Conservation (phyloP, 768 basidiomycete species). For the Leccinum aurantiacum region DNA sequence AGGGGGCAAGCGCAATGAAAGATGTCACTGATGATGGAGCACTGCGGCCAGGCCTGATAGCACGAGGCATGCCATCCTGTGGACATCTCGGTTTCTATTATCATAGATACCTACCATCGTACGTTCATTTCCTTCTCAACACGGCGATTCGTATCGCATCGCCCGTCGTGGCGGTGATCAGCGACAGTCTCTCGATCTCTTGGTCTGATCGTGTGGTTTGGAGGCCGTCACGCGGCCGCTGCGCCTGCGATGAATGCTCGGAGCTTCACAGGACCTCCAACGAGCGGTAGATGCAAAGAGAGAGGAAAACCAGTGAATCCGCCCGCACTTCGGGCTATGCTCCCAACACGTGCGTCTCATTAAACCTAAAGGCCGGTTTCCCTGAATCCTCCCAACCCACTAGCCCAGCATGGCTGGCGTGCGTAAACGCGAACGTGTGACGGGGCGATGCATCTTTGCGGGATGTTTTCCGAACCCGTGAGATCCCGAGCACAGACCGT, state of each 20-base stretch:
- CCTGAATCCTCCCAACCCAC: not conserved
- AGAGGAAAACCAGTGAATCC: not conserved
- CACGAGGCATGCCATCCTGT: slow-evolving; percentile 6
- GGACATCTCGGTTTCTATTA: not conserved
- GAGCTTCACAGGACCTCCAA: not conserved
- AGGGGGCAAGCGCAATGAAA: not conserved
- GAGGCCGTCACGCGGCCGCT: not conserved
- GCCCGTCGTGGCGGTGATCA: not conserved
- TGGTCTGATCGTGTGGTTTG: not conserved
- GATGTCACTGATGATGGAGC: not conserved
- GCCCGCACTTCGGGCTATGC: not conserved
- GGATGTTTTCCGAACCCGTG: not conserved
- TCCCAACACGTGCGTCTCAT: slow-evolving; percentile 5
- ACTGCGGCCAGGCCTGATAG: not conserved
- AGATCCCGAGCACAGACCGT: not conserved
- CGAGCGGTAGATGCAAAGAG: not conserved
- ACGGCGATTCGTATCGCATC: slow-evolving; percentile 9
- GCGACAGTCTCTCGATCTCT: not conserved
- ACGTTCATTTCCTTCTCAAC: not conserved
- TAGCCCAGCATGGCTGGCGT: not conserved
- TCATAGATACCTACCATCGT: not conserved
- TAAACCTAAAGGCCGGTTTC: slow-evolving; percentile 11
- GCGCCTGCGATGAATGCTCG: not conserved
- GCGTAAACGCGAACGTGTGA: not conserved
- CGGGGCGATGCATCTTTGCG: slow-evolving; percentile 1